Percentiles rank a stretch among this genome's conserved stretches.
Evolutionary conservation across 2,329 filamentous ascomycete genomes (phyloP).

Genomic region (Arthrobotrys sphaeroides): DNA sequence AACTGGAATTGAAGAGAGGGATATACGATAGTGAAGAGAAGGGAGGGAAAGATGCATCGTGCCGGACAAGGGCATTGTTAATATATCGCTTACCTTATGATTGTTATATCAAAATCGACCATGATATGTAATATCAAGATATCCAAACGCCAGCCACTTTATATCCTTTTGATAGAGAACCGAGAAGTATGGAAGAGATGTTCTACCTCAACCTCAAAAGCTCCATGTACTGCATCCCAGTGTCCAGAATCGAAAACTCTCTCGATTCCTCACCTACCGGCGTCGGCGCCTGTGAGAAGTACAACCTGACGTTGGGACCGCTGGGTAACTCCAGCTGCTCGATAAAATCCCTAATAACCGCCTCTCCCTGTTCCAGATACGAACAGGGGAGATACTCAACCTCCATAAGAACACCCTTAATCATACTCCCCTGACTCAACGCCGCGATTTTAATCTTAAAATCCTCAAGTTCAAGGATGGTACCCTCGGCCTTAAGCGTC

Average conservation of each 20-base stretch:
- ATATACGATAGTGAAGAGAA: not conserved
- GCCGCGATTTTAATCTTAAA: constrained; percentile 56
- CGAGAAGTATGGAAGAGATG: not conserved
- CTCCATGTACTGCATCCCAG: constrained; percentile 58
- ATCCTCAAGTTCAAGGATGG: constrained; percentile 56
- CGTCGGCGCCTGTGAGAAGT: constrained; percentile 51
- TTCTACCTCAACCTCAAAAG: constrained; percentile 54
- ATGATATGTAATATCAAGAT: constrained; percentile 15
- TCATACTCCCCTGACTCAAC: constrained; percentile 55
- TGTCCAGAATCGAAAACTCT: constrained; percentile 57
- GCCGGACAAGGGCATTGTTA: not conserved
- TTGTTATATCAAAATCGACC: not conserved
- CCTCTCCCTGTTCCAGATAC: constrained; percentile 55
- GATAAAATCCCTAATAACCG: constrained; percentile 56
- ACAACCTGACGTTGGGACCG: constrained; percentile 54
- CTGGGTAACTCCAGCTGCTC: constrained; percentile 54
- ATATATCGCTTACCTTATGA: constrained; percentile 35
- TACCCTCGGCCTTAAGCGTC: constrained; percentile 55
- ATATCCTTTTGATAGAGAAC: too few species aligned
- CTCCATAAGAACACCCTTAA: constrained; percentile 57
- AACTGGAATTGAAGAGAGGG: not conserved
- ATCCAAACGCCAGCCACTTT: not conserved
- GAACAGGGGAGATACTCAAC: constrained; percentile 57
- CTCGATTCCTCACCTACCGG: constrained; percentile 33
- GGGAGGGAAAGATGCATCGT: not conserved